Base-by-base conservation (phyloP, 2,329 filamentous ascomycete species). In the Biscogniauxia sp. region DNA sequence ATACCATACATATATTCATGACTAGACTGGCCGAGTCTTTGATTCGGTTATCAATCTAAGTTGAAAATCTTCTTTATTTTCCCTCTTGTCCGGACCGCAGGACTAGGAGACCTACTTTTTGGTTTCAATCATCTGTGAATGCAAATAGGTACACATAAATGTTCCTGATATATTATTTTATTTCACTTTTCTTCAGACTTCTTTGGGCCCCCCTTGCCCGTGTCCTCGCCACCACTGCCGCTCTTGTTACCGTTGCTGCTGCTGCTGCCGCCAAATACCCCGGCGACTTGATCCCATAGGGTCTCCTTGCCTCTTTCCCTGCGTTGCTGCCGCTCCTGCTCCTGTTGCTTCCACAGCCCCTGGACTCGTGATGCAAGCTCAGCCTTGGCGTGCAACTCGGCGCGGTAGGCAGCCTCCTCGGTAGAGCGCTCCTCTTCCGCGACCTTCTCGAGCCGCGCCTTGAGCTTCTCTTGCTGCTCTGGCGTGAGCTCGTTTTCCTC, bases 401-500 rank as follows among this genome's bases (percentile, higher is more conserved):
- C 87, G 61, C 81, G 79, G 63, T 90, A 78, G 20, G 88, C 85
- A 61, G 83, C 82, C 73, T 88, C 83, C 73, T 92, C 88, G 19
- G 87, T 74, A 51, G 80, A 78, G 26, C 85, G 79, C 73, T 90
- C 86, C 59, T 79, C 78, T 55, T 82, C 82, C 4, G 80, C 80
- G 55, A 88, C 75, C 67, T 86, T 82, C 55, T 86, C 81, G 53
- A 90, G 74, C 66, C 81, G 78, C 65, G 84, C 79, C 69, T 82
- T 80, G 72, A 85, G 81, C 54, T 74, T 73, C 61, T 80, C 77
- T 67, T 82, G 80, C 25, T 86, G 73, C 28, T 83, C 81, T 1
- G 78, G 75, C 15, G 78, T 77, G n/a, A 79, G 67, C 51, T 76
- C 70, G 55, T 9, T 57, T 58, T 19, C 56, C 19, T 11, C 53